These are phyloP conservation scores for Alloteropsis semialata DNA, from an alignment of 176 grass and related monocot species.

Conservation along the genomic window DNA sequence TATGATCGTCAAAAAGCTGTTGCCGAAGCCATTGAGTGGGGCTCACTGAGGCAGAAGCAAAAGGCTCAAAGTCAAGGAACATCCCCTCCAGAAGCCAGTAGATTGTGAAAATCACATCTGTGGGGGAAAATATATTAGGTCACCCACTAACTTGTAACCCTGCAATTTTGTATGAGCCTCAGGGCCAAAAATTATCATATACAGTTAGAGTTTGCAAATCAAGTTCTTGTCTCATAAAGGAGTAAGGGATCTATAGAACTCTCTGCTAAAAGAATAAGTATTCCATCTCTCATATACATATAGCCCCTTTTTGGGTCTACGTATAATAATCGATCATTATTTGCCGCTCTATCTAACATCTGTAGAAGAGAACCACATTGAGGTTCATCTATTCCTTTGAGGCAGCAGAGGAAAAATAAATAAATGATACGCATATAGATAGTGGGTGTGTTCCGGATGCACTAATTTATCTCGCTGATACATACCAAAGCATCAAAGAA, in stretches of 20 bases:
- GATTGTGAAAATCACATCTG: slow-evolving; percentile 12
- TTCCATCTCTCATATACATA: neutral
- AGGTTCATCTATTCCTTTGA: neutral
- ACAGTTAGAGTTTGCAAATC: slow-evolving; percentile 29
- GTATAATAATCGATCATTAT: neutral
- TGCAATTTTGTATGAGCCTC: slow-evolving; percentile 14
- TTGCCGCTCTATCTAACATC: neutral
- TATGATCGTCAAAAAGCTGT: slow-evolving; percentile 43
- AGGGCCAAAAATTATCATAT: neutral
- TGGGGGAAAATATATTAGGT: slow-evolving; percentile 17
- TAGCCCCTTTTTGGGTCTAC: neutral
- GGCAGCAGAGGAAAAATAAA: neutral
- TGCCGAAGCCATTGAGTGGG: slow-evolving; percentile 63
- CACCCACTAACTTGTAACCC: slow-evolving; percentile 12
- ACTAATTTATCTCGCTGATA: neutral
- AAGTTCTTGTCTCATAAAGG: slow-evolving; percentile 27
- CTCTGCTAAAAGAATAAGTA: neutral
- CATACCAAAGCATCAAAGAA: neutral
- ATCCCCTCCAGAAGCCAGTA: slow-evolving; percentile 21
- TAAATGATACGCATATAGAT: neutral
- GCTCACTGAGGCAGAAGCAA: slow-evolving; percentile 47
- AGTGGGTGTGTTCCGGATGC: neutral
- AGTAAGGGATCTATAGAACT: neutral
- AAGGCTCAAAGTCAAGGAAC: slow-evolving; percentile 29
- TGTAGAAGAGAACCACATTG: neutral